These are phyloP conservation scores for Colletotrichum sp. DNA, from an alignment of 2,329 filamentous ascomycete species.

Conservation along the genomic window DNA sequence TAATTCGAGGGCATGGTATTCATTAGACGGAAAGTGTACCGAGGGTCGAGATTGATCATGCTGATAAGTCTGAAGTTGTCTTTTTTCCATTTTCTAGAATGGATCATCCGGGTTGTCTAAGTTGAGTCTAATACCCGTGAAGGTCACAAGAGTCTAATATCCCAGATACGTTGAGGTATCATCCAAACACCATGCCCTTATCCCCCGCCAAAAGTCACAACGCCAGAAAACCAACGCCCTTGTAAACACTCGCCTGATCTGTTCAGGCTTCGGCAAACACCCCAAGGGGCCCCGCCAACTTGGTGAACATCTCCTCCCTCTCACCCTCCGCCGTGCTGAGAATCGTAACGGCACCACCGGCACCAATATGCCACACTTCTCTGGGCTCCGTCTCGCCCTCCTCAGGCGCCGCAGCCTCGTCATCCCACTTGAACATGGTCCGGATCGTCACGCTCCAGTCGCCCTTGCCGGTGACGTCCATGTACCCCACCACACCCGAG, in stretches of 20 bases:
- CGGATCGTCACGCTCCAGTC: slow-evolving; percentile 94
- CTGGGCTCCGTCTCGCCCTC: slow-evolving; percentile 34
- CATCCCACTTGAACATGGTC: slow-evolving; percentile 77
- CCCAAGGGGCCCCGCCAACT: slow-evolving; percentile 65
- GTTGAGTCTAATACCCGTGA: slow-evolving; percentile 28
- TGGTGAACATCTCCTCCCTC: slow-evolving; percentile 89
- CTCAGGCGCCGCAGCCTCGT: slow-evolving; percentile 48
- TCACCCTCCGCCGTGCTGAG: slow-evolving; percentile 82
- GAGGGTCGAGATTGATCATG: neutral
- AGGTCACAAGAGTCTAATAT: slow-evolving; percentile 21
- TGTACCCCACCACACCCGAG: slow-evolving; percentile 87
- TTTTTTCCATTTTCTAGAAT: neutral
- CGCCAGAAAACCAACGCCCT: slow-evolving; percentile 1
- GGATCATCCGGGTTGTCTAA: slow-evolving; percentile 17
- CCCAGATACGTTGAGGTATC: slow-evolving; percentile 30
- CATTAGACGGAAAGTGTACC: neutral
- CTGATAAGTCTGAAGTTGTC: neutral
- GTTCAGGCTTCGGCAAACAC: slow-evolving; percentile 44
- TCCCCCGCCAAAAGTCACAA: neutral
- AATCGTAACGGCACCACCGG: slow-evolving; percentile 88
- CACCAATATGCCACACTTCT: slow-evolving; percentile 83
- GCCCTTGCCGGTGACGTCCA: slow-evolving; percentile 83
- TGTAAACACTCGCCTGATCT: neutral
- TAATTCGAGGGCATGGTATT: neutral
- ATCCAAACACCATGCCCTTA: neutral